Evolutionary conservation across 1,139 yeast genomes (phyloP), one percentile per base, ranked within the genome.

Genomic region (Geotrichum europaeum): DNA sequence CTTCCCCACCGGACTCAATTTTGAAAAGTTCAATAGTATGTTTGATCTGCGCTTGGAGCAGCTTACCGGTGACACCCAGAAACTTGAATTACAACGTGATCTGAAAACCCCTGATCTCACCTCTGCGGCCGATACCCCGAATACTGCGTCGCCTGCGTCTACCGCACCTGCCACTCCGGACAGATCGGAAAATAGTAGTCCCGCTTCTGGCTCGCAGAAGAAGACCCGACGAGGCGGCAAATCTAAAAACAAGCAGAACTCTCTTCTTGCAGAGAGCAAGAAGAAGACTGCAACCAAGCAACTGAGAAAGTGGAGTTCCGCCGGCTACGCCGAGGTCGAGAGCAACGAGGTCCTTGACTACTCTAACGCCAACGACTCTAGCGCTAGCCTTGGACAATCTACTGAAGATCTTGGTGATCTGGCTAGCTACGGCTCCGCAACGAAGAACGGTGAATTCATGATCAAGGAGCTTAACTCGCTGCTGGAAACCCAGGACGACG

Each of bases 391-490:
- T 3, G 50, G 28, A n/a, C 45, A 65, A 65, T 18, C 72, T 74
- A 74, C 72, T 20, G 73, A 60, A 30, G 66, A 75, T 10, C 73
- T 74, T 9, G 79, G 81, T 60, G 77, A 75, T 55, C 71, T 77
- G 2, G 66, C 71, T 0, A 81, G 80, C 66, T 87, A 87, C 59
- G 79, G 80, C 40, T 69, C 75, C 40, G 76, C 76, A 34, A 76
- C 78, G 15, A 75, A 76, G 53, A 69, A 75, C 2, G 86, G 85
- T 5, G 78, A 80, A 43, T 81, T 83, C 65, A 68, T 82, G 47
- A 79, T 84, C 7, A 80, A 75, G 60, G 79, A 55, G 74, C 73
- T 30, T 2, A 53, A 51, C n/a, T 51, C 45, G 18, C 43, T 59
- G 28, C 51, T 32, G 28, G 32, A 55, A 20, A 75, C 81, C 25